phyloP scores from a whole-genome alignment of 768 basidiomycete species.

The Auriscalpium microsporum region DNA sequence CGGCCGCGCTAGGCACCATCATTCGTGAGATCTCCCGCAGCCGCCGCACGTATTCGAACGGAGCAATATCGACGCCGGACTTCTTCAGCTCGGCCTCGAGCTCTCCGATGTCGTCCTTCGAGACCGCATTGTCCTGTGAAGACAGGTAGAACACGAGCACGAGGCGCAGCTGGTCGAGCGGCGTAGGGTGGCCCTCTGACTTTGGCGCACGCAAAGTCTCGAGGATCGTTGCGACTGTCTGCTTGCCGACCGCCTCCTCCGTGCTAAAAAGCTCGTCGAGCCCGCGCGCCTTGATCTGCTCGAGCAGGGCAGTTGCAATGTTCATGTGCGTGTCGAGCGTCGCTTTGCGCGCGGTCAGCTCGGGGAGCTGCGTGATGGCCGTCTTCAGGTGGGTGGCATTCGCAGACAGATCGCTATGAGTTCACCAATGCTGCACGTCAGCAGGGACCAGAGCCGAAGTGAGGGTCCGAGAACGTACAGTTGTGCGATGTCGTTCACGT shows the following conservation, averaged over 20 bases:
- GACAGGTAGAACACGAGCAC: conserved; percentile 95
- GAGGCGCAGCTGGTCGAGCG: conserved; percentile 85
- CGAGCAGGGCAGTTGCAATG: conserved; percentile 89
- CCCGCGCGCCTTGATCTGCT: conserved; percentile 90
- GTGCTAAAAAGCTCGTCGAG: conserved; percentile 96
- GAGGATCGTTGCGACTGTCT: conserved; percentile 75
- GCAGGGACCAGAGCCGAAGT: neutral
- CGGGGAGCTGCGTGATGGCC: conserved; percentile 93
- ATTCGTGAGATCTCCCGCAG: conserved; percentile 89
- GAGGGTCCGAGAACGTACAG: conserved; percentile 50
- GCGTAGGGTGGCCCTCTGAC: conserved; percentile 54
- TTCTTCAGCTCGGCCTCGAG: conserved; percentile 81
- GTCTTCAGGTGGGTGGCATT: conserved; percentile 95
- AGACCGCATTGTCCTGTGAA: conserved; percentile 65
- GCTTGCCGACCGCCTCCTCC: conserved; percentile 81
- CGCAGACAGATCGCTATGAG: conserved; percentile 69
- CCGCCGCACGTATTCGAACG: conserved; percentile 89
- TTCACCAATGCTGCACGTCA: neutral
- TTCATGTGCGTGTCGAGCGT: conserved; percentile 99
- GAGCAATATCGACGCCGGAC: conserved; percentile 68
- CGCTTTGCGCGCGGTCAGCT: conserved; percentile 92
- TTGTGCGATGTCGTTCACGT: conserved; percentile 91
- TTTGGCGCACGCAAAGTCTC: conserved; percentile 77
- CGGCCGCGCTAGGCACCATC: conserved; percentile 61
- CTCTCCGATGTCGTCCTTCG: conserved; percentile 84